Conservation (phyloP, 345 rosid genomes). For the Capsella bursapastoris region DNA sequence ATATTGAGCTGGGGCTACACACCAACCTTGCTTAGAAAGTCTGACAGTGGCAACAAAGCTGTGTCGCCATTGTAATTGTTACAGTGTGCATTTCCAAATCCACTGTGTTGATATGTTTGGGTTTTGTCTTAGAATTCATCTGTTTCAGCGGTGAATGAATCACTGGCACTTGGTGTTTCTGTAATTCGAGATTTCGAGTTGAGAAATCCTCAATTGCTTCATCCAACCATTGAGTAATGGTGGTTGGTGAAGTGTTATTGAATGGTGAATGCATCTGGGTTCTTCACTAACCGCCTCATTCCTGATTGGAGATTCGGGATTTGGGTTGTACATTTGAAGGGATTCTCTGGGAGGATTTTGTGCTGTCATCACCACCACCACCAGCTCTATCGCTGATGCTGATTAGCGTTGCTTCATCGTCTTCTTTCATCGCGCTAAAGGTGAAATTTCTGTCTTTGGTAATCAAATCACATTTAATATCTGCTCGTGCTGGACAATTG, state of each 20-base stretch:
- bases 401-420: slow-evolving; percentile 41
- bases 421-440: slow-evolving; percentile 53
- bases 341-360: slow-evolving; percentile 46
- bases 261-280: slow-evolving; percentile 75
- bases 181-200: slow-evolving; percentile 1
- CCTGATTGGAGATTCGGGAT: slow-evolving; percentile 53
- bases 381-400: slow-evolving; percentile 44
- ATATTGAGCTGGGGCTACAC: slow-evolving; percentile 27
- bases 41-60: slow-evolving; percentile 7
- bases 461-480: neutral
- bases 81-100: neutral
- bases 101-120: neutral
- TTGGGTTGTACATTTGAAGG: slow-evolving; percentile 51
- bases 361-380: slow-evolving; percentile 40
- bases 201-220: neutral
- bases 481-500: neutral
- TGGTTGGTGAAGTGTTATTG: slow-evolving; percentile 10
- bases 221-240: neutral
- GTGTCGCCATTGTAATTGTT: slow-evolving; percentile 19
- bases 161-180: slow-evolving; percentile 5
- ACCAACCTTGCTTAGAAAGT: slow-evolving; percentile 2
- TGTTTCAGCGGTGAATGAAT: neutral
- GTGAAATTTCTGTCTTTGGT: slow-evolving; percentile 38
- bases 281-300: slow-evolving; percentile 53
- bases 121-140: neutral